Base-by-base conservation (phyloP, 2,329 filamentous ascomycete species). In the Diplodia mutila region DNA sequence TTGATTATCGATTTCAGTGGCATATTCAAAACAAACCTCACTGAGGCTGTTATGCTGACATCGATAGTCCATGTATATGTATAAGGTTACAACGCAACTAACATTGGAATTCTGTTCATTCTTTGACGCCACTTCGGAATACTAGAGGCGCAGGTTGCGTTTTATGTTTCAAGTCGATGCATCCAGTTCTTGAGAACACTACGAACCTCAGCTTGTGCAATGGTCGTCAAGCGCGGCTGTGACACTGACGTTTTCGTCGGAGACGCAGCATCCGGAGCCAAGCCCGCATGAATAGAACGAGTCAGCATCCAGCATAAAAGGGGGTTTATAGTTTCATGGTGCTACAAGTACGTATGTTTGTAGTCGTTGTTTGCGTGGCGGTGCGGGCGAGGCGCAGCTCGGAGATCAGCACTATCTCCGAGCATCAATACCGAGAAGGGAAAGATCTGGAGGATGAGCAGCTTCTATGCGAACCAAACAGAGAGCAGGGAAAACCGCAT, bases 371-470 rank as follows among this genome's bases (percentile, higher is more conserved):
- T 8, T n/a, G 42, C 9, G 42, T 46, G 42, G 42, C 42, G 23
- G 49, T 52, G 21, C 49, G 23, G 27, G 49, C 16, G 42, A 6
- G 5, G 49, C 27, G 49, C 21, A 18, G 29, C 27, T 54, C 52
- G 52, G 52, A 34, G 52, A 54, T 52, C 49, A 23, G 49, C 49
- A 27, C 27, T 54, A 54, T 32, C 18, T 57, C 54, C 54, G 54
- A 57, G 32, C 7, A n/a, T 42, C 32, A 12, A 23, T 39, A 21
- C 54, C 4, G 18, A 29, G 54, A 23, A 21, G 7, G 32, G 32
- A 16, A 42, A 21, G 52, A 32, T 54, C 52, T 54, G 52, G 52
- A 29, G 52, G n/a, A 39, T 42, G 54, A 57, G 34, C 53, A 57
- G 16, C 32, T 8, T 42, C 18, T 37, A 8, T n/a, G n/a, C 52